Evolutionary conservation across 1,284 basidiomycete genomes (phyloP), one percentile per base, ranked within the genome.

Genomic region (Peniophora sp.): DNA sequence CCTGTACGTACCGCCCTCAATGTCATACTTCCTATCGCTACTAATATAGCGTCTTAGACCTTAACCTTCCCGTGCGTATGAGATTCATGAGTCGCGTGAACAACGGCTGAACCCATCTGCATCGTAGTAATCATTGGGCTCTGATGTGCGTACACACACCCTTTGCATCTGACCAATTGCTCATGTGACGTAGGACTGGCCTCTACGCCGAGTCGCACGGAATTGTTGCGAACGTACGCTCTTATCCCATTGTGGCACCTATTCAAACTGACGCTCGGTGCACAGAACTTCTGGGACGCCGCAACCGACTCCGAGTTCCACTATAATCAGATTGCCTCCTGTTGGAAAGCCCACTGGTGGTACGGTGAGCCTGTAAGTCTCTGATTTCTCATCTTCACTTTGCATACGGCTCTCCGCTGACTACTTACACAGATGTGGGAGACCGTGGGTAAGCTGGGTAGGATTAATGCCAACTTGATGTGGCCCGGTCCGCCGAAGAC

Each of bases 141-240:
- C 61, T 93, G 18, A 84, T 92, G 87, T 88, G 62, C 44, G 74
- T 46, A 41, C 44, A 24, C 32, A 8, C 23, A 24, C 15, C 47
- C 15, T 35, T 15, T 34, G n/a, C 24, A 32, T 12, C 12, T 47
- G 15, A 41, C 17, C 14, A 24, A 18, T 27, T 52, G 20, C 45
- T 23, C 41, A 55, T 18, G 3, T 17, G 14, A n/a, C 36, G 35
- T 54, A 90, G 88, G 83, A 95, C 92, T 17, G 92, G 92, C 2
- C 74, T 95, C 1, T 82, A 93, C 62, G 87, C 88, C 0, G 89
- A 93, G 63, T 85, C 84, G 18, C 89, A 93, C 63, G 94, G 93
- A 3, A 94, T 97, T 49, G 78, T 97, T 11, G 93, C 83, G 12
- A 97, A 97, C 62, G 87, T 89, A 58, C 12, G 78, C 64, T 6